phyloP scores from a whole-genome alignment of 2,329 filamentous ascomycete genomes.

The Colletotrichum liaoningense region DNA sequence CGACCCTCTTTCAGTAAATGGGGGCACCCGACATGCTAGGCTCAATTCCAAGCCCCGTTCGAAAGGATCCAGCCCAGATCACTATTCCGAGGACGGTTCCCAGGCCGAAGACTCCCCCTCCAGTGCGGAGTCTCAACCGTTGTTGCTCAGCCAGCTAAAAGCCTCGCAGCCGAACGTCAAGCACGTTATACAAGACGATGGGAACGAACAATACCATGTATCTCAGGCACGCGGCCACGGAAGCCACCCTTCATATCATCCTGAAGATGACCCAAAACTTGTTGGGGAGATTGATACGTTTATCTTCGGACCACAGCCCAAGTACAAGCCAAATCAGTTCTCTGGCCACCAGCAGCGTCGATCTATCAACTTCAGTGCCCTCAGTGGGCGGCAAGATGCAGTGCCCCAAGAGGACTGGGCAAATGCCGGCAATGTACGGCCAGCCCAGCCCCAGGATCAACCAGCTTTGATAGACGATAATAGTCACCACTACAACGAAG shows the following conservation, averaged over 20 bases:
- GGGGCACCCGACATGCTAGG: not conserved
- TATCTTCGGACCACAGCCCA: slow-evolving; percentile 9
- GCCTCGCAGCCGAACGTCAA: not conserved
- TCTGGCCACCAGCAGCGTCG: slow-evolving; percentile 9
- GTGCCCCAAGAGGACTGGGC: not conserved
- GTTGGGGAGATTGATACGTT: not conserved
- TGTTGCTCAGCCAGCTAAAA: not conserved
- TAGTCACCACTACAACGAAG: not conserved
- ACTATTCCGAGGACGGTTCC: not conserved
- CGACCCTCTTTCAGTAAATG: not conserved
- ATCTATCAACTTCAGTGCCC: not conserved
- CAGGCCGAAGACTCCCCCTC: not conserved
- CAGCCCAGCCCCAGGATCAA: not conserved
- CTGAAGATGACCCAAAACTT: not conserved
- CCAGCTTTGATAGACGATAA: not conserved
- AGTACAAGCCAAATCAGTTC: slow-evolving; percentile 22
- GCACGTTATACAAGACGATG: not conserved
- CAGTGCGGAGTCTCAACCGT: not conserved
- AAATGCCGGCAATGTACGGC: not conserved
- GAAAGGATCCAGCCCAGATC: not conserved
- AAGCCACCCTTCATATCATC: not conserved
- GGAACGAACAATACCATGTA: not conserved
- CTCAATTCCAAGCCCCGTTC: not conserved
- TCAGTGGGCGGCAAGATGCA: not conserved
- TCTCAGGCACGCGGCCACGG: not conserved